Evolutionary conservation across 176 grass and related monocot species (phyloP), one percentile per base, ranked within the genome.

Genomic region (Phyllostachys edulis): DNA sequence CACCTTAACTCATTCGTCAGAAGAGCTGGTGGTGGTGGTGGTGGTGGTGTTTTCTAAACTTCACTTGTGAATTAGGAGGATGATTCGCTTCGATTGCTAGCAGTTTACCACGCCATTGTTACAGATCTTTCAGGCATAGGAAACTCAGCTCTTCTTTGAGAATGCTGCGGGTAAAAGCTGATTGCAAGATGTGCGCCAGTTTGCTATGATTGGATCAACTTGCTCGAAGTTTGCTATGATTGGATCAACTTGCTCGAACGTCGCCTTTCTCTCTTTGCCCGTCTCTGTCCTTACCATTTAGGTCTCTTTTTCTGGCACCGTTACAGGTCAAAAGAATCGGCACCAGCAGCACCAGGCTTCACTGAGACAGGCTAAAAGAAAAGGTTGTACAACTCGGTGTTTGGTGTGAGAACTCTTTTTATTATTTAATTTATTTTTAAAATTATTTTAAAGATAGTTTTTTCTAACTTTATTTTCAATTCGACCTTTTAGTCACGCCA

Each of bases 201-300:
- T n/a, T n/a, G n/a, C n/a, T n/a, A n/a, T n/a, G n/a, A n/a, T n/a
- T n/a, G n/a, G n/a, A n/a, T n/a, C n/a, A n/a, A n/a, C n/a, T n/a
- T n/a, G n/a, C n/a, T n/a, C n/a, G n/a, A n/a, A 59, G 27, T 57
- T 60, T 10, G 75, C 18, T 27, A 74, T 80, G 76, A 80, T 68
- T 80, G 69, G 37, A 68, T 68, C 76, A 75, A 68, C 41, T 88
- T 73, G 80, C 47, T 73, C 15, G 27, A 20, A 45, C 69, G 29
- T 63, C 17, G 76, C 41, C 76, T 85, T 75, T 75, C 20, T 52
- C n/a, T n/a, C 55, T 55, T 60, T 56, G 1, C 26, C 32, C 42
- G 45, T 49, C 54, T 40, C 34, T 11, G 42, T 18, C 39, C 12
- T 51, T 67, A 80, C 68, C 76, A 49, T 80, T 68, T 21, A 27